Base-by-base conservation (phyloP, 345 rosid species). In the Hibiscus syriacus region DNA sequence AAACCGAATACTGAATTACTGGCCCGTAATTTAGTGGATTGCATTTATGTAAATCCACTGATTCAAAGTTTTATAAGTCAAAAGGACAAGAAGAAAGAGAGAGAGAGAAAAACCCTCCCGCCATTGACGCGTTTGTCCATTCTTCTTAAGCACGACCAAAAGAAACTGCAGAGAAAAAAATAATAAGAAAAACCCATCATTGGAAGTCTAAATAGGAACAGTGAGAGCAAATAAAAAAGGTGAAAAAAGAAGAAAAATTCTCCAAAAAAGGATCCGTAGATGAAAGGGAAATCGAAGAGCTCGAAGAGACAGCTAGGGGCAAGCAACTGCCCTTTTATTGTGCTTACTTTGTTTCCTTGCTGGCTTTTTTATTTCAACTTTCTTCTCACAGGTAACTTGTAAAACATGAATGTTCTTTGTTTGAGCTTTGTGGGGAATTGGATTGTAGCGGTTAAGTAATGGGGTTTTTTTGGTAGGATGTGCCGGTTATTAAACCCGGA, bases 201-300 rank as follows among this genome's bases (percentile, higher is more conserved):
- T 19, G 29, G n/a, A 38, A 60, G 0, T 25, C 49, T 20, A 17
- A 23, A 45, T 38, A 43, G 45, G 68, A 25, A 43, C 19, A 16
- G 1, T 43, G 12, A 64, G 12, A 20, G 39, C 20, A 16, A 6
- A 14, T n/a, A 48, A 5, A 48, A 48, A 48, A 4, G 1, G 22
- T 10, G 2, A 7, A 29, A 55, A 14, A n/a, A n/a, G n/a, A 5
- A 26, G 1, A 13, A 10, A 14, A 13, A 20, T 11, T 19, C 9
- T 12, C 14, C 1, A 12, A 12, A 46, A 64, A 1, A 43, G 25
- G 59, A 49, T 34, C 19, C 13, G 19, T 67, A 73, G 66, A 90
- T 90, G 97, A 88, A 82, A 82, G 72, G 67, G 70, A 86, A 83
- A 75, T 67, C 82, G 57, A 90, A 81, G 82, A 78, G 81, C 36